A percentile compares a stretch with the other conserved stretches of the same genome.
These are phyloP conservation scores for Pythium myriotylum DNA, from an alignment of 352 stramenopile genomes.

Conservation along the genomic window DNA sequence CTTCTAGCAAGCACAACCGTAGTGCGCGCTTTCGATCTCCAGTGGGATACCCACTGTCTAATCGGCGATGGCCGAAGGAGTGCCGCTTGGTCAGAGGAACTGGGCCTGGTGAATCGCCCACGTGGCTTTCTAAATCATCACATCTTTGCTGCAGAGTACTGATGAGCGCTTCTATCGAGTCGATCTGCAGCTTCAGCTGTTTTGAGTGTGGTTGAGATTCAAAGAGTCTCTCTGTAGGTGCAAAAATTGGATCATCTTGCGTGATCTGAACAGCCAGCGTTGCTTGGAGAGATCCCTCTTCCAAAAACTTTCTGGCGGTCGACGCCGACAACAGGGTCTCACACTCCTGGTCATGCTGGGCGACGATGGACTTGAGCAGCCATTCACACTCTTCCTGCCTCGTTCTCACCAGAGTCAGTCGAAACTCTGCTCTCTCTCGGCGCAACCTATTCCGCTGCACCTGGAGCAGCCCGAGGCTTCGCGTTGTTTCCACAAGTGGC, in stretches of 20 bases:
- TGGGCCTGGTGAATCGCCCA: constrained; percentile 3
- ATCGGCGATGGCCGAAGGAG: constrained; percentile 20
- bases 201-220: constrained; percentile 17
- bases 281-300: constrained; percentile 27
- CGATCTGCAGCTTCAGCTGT: constrained; percentile 28
- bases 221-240: constrained; percentile 21
- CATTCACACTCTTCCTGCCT: constrained; percentile 29
- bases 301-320: constrained; percentile 24
- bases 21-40: constrained; percentile 19
- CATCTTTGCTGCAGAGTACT: constrained; percentile 1
- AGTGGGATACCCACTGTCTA: constrained; percentile 15
- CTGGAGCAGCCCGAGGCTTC: constrained; percentile 17
- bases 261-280: constrained; percentile 27
- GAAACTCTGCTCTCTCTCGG: constrained; percentile 9
- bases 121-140: constrained; percentile 14
- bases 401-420: constrained; percentile 11
- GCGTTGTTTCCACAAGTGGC: constrained; percentile 8
- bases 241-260: constrained; percentile 30
- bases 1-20: constrained; percentile 16
- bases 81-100: constrained; percentile 19
- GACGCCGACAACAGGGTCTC: constrained; percentile 14
- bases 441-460: constrained; percentile 9
- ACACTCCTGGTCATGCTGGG: constrained; percentile 25
- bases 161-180: constrained; percentile 14
- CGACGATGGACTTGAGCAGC: constrained; percentile 27